Evolutionary conservation across 768 basidiomycete species (phyloP).

Genomic region (Lactarius akahatsu): DNA sequence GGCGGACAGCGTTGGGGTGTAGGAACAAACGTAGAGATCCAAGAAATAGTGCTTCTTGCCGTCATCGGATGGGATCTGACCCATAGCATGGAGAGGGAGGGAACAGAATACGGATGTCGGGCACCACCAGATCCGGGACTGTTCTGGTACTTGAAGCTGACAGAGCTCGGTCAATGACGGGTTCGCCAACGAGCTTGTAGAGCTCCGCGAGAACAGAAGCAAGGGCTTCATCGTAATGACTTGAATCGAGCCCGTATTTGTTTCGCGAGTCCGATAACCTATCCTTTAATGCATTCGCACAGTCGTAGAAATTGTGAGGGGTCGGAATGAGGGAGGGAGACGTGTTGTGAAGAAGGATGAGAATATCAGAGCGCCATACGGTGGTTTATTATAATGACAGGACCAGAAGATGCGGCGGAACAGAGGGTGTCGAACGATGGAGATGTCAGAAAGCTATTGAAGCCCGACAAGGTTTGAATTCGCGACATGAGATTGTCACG

Average conservation of each 20-base stretch:
- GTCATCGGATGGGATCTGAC: background rate
- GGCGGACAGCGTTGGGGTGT: background rate
- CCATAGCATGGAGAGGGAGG: constrained; percentile 26
- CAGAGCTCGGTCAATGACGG: background rate
- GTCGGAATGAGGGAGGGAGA: background rate
- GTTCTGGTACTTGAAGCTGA: background rate
- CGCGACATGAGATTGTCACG: background rate
- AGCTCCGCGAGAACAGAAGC: background rate
- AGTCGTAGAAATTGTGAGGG: background rate
- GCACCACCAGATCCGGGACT: background rate
- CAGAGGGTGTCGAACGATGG: background rate
- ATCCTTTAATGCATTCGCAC: background rate
- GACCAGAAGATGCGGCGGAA: background rate
- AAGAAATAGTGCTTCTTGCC: background rate
- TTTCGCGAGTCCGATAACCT: background rate
- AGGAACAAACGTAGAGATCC: constrained; percentile 9
- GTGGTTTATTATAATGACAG: background rate
- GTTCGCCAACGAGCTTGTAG: background rate
- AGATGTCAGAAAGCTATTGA: background rate
- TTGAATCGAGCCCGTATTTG: background rate
- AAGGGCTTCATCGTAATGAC: too few relatives aligned
- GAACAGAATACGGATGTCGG: constrained; percentile 6
- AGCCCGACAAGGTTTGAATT: background rate
- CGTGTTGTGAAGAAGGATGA: background rate
- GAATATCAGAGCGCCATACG: background rate